A percentile compares a stretch with the other conserved stretches of the same genome.
Evolutionary conservation across 2,329 filamentous ascomycete genomes (phyloP).

Genomic region (Nannizziopsis arthrosporioides): DNA sequence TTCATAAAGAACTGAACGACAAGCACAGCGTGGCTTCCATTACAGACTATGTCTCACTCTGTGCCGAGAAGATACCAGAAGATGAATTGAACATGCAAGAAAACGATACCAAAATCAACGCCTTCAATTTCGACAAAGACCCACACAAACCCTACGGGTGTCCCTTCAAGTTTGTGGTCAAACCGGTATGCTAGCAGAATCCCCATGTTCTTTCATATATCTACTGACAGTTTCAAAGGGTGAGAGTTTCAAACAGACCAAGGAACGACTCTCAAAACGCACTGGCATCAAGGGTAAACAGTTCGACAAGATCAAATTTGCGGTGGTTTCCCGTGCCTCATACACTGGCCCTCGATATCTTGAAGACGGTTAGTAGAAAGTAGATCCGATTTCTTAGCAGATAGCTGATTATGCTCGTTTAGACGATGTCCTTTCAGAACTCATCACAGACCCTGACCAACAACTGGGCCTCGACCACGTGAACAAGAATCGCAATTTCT

Average conservation of each 20-base stretch:
- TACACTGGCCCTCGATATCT: conserved; percentile 75
- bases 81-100: conserved; percentile 53
- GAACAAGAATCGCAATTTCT: conserved; percentile 49
- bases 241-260: conserved; percentile 81
- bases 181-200: conserved; percentile 46
- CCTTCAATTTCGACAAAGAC: conserved; percentile 89
- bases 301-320: conserved; percentile 97
- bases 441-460: conserved; percentile 67
- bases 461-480: conserved; percentile 58
- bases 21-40: conserved; percentile 67
- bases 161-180: conserved; percentile 80
- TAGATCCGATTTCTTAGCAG: no score
- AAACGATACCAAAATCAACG: conserved; percentile 57
- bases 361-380: conserved; percentile 59
- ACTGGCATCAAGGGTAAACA: conserved; percentile 95
- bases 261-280: conserved; percentile 82
- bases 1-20: conserved; percentile 62
- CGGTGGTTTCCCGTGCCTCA: conserved; percentile 56
- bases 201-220: no score
- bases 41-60: conserved; percentile 72
- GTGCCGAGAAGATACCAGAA: conserved; percentile 68
- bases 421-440: conserved; percentile 39
- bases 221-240: conserved; percentile 40
- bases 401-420: conserved; percentile 2
- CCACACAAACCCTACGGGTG: conserved; percentile 71